phyloP scores from a whole-genome alignment of 805 yeast genomes.

The Hanseniaspora guilliermondii region DNA sequence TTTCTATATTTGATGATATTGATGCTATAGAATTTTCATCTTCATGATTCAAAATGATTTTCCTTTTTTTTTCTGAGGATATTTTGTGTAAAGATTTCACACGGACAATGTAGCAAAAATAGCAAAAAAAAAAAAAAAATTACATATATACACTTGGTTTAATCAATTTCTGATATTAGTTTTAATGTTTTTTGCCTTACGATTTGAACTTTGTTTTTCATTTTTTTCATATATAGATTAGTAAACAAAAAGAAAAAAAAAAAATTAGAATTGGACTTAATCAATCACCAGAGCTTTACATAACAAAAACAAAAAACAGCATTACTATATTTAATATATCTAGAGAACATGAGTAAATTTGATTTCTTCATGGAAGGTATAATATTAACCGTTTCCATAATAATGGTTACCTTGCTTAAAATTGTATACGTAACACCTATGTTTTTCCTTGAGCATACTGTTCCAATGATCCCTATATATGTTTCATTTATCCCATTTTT shows the following conservation, averaged over 20 bases:
- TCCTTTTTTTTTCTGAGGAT: background rate
- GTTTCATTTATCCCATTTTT: conserved; percentile 36
- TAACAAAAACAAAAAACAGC: background rate
- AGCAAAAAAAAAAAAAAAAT: background rate
- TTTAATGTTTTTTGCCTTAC: no score
- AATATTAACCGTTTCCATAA: background rate
- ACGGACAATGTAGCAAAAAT: no score
- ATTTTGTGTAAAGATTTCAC: background rate
- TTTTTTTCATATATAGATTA: no score
- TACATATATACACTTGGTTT: no score
- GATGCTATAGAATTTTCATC: no score
- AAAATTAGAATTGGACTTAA: background rate
- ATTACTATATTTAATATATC: background rate
- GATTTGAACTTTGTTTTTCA: no score
- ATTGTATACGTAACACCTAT: background rate
- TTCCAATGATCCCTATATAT: conserved; percentile 52
- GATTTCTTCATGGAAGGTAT: background rate
- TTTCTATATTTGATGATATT: no score
- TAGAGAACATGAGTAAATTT: background rate
- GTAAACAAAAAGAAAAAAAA: background rate
- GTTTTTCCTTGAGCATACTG: conserved; percentile 21
- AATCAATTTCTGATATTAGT: background rate
- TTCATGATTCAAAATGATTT: no score
- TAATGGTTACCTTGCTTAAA: background rate
- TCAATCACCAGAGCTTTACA: background rate